Percentiles rank a stretch among this genome's conserved stretches.
phyloP scores from a whole-genome alignment of 164 flowering plant genomes.

The Liriodendron chinense region DNA sequence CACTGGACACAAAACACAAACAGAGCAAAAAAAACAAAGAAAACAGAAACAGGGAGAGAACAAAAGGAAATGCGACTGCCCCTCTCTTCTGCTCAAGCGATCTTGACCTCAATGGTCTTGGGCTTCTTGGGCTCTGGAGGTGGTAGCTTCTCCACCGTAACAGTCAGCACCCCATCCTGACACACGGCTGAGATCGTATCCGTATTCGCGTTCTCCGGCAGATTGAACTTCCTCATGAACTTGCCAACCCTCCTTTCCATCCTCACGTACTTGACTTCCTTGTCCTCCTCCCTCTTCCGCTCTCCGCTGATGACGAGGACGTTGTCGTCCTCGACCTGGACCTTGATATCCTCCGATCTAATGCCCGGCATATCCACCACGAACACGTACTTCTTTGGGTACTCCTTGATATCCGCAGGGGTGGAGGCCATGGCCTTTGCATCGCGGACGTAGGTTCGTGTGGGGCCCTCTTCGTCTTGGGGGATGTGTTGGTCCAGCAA shows the following conservation, averaged over 20 bases:
- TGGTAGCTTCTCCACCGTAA: conserved; percentile 55
- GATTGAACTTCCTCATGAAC: conserved; percentile 54
- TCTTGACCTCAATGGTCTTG: conserved; percentile 52
- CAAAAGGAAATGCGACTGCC: not conserved
- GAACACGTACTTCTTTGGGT: conserved; percentile 41
- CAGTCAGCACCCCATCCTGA: conserved; percentile 61
- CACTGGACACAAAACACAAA: not conserved
- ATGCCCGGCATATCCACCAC: conserved; percentile 62
- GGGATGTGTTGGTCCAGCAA: conserved; percentile 26
- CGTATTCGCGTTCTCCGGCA: conserved; percentile 55
- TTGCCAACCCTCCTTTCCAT: conserved; percentile 66
- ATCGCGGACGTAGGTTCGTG: conserved; percentile 53
- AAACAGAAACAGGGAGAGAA: not conserved
- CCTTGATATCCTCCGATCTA: conserved; percentile 43
- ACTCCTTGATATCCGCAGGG: conserved; percentile 53
- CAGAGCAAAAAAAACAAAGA: not conserved
- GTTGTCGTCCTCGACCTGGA: conserved; percentile 51
- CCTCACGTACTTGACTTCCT: conserved; percentile 48
- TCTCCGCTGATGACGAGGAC: conserved; percentile 43
- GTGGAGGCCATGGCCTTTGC: conserved; percentile 66
- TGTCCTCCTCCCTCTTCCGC: conserved; percentile 40
- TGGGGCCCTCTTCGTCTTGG: conserved; percentile 30
- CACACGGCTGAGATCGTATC: conserved; percentile 45
- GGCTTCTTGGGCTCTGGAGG: conserved; percentile 75
- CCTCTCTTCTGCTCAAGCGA: conserved; percentile 13